Conservation (phyloP, 2,329 filamentous ascomycete species). For the Aspergillus puulaauensis region DNA sequence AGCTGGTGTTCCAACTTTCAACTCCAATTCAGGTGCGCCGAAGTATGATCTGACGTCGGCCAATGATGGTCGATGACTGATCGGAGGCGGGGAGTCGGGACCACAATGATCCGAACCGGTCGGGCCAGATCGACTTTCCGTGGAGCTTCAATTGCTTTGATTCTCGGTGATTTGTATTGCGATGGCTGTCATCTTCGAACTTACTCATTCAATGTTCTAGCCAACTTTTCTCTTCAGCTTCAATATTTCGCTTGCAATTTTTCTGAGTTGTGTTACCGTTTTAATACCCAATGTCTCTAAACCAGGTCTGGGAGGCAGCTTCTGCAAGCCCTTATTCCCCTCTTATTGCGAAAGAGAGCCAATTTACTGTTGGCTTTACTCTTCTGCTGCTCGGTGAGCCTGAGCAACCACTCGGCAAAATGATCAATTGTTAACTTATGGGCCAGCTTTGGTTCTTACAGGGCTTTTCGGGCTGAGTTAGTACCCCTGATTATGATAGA, state of each 20-base stretch:
- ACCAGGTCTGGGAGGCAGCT: conserved; percentile 91
- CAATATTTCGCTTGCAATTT: neutral
- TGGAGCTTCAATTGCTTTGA: conserved; percentile 13
- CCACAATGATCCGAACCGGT: conserved; percentile 22
- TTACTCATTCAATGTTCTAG: neutral
- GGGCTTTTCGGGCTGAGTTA: conserved; percentile 85
- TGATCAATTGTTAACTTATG: conserved; percentile 12
- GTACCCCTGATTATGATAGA: conserved; percentile 23
- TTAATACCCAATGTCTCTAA: conserved; percentile 60
- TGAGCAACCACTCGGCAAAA: neutral
- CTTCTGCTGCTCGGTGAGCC: conserved; percentile 65
- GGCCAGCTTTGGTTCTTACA: conserved; percentile 63
- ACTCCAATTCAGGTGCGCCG: neutral
- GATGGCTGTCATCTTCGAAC: neutral
- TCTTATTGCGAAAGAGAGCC: conserved; percentile 73
- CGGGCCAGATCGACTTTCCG: conserved; percentile 21
- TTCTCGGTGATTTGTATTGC: neutral
- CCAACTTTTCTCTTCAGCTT: neutral
- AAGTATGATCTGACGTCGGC: neutral
- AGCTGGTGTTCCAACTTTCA: neutral
- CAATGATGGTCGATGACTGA: conserved; percentile 3
- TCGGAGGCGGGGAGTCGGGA: conserved; percentile 20
- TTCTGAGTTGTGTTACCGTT: conserved; percentile 4
- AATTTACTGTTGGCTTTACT: conserved; percentile 77
- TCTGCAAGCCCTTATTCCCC: conserved; percentile 82